These are phyloP conservation scores for Nannochloris sp. DNA, from an alignment of 139 green algal species.

Conservation along the genomic window DNA sequence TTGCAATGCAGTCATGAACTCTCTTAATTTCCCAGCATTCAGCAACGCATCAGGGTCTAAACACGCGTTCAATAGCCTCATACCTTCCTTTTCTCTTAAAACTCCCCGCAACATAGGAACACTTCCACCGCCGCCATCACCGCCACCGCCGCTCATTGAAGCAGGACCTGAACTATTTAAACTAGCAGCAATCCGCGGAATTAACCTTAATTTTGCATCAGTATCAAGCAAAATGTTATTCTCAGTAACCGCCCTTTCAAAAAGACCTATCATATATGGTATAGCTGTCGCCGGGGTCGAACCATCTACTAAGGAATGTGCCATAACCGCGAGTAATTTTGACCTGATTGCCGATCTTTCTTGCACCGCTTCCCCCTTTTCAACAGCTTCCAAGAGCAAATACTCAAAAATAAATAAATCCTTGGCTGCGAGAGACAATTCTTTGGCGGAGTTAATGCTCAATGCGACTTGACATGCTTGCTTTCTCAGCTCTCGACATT, in stretches of 20 bases:
- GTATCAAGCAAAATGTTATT: neutral
- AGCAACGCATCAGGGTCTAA: slow-evolving; percentile 27
- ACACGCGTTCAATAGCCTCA: slow-evolving; percentile 15
- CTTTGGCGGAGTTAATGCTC: slow-evolving; percentile 3
- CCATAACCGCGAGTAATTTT: slow-evolving; percentile 26
- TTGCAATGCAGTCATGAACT: slow-evolving; percentile 12
- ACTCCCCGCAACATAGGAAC: neutral
- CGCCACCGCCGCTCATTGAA: slow-evolving; percentile 8
- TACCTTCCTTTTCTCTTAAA: slow-evolving; percentile 13
- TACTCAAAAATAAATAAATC: slow-evolving; percentile 16
- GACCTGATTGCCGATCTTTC: neutral
- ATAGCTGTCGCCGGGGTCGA: slow-evolving; percentile 18
- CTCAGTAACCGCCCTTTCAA: neutral
- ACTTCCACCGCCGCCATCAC: neutral
- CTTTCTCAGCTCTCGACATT: slow-evolving; percentile 5
- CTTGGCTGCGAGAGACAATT: neutral
- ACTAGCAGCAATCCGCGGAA: neutral
- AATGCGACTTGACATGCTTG: neutral
- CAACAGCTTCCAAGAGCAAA: slow-evolving; percentile 15
- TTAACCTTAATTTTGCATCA: slow-evolving; percentile 1
- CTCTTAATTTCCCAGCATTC: slow-evolving; percentile 7
- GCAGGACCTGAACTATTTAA: slow-evolving; percentile 4
- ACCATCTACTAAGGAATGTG: slow-evolving; percentile 25
- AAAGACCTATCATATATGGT: neutral
- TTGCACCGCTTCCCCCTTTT: neutral